Percentiles rank a stretch among this genome's conserved stretches.
These are phyloP conservation scores for Vanrija humicola DNA, from an alignment of 1,284 basidiomycete genomes.

Conservation along the genomic window DNA sequence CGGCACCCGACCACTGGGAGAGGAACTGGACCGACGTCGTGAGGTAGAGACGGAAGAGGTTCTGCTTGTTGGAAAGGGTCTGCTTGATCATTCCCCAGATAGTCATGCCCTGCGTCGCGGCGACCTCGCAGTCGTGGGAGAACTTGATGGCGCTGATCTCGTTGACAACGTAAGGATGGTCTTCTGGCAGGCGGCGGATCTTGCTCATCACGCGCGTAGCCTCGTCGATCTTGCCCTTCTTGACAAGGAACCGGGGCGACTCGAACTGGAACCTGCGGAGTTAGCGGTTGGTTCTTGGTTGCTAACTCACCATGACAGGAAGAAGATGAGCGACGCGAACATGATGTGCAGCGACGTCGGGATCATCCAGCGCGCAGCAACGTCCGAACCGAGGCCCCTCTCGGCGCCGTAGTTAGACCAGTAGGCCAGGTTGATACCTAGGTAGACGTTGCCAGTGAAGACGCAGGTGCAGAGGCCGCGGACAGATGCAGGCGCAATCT, in stretches of 20 bases:
- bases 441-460: conserved; percentile 7
- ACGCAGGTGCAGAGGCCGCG: conserved; percentile 12
- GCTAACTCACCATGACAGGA: not conserved
- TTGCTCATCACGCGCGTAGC: conserved; percentile 19
- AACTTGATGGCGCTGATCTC: conserved; percentile 25
- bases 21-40: conserved; percentile 9
- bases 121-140: conserved; percentile 10
- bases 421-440: conserved; percentile 15
- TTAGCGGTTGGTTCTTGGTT: too few species aligned
- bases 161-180: conserved; percentile 17
- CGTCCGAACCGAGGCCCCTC: conserved; percentile 4
- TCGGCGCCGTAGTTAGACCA: conserved; percentile 18
- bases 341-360: conserved; percentile 13
- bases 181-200: conserved; percentile 19
- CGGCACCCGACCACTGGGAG: conserved; percentile 13
- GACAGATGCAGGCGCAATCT: conserved; percentile 3
- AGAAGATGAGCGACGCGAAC: conserved; percentile 8
- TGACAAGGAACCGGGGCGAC: conserved; percentile 25
- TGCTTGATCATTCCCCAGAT: conserved; percentile 3
- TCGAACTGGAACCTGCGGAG: conserved; percentile 5
- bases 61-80: not conserved
- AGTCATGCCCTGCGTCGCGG: conserved; percentile 4
- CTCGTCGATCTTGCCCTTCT: conserved; percentile 17
- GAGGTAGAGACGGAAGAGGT: conserved; percentile 8
- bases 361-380: conserved; percentile 12